phyloP scores from a whole-genome alignment of 768 basidiomycete species.

The Cubamyces sp. region DNA sequence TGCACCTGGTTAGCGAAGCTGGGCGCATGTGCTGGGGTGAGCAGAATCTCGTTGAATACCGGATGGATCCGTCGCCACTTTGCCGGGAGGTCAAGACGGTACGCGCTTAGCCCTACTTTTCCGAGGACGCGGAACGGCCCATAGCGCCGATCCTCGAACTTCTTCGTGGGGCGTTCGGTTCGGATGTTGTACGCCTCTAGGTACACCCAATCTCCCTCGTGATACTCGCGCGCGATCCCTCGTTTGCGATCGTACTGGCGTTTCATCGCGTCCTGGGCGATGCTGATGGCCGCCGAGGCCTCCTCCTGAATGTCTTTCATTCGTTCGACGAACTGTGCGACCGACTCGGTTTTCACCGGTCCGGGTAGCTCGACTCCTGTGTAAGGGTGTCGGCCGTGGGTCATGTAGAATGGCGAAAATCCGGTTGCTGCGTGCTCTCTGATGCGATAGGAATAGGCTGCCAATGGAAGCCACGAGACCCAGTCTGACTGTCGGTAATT shows the following conservation, averaged over 20 bases:
- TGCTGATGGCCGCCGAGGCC: slow-evolving; percentile 14
- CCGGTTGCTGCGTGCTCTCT: too few species aligned
- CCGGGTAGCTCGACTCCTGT: too few species aligned
- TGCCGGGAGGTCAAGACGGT: slow-evolving; percentile 29
- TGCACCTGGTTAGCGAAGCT: too few species aligned
- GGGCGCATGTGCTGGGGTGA: too few species aligned
- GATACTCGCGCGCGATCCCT: slow-evolving; percentile 1
- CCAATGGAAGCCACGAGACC: too few species aligned
- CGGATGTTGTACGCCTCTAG: slow-evolving; percentile 32
- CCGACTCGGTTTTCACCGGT: too few species aligned
- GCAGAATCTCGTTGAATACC: slow-evolving; percentile 28
- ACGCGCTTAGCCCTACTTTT: slow-evolving; percentile 29
- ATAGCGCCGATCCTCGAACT: slow-evolving; percentile 27
- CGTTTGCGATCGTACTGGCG: slow-evolving; percentile 21
- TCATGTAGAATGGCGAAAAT: too few species aligned
- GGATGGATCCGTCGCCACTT: slow-evolving; percentile 33
- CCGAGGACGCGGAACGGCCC: slow-evolving; percentile 33
- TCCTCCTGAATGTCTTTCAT: too few species aligned
- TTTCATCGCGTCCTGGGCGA: slow-evolving; percentile 34
- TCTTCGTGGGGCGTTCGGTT: slow-evolving; percentile 31
- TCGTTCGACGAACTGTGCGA: too few species aligned
- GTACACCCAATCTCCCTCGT: slow-evolving; percentile 33
- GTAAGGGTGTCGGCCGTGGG: too few species aligned
- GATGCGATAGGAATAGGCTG: too few species aligned
- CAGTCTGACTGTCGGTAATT: too few species aligned